phyloP scores from a whole-genome alignment of 495 filamentous ascomycete species.

The Aspergillus nidulans region DNA sequence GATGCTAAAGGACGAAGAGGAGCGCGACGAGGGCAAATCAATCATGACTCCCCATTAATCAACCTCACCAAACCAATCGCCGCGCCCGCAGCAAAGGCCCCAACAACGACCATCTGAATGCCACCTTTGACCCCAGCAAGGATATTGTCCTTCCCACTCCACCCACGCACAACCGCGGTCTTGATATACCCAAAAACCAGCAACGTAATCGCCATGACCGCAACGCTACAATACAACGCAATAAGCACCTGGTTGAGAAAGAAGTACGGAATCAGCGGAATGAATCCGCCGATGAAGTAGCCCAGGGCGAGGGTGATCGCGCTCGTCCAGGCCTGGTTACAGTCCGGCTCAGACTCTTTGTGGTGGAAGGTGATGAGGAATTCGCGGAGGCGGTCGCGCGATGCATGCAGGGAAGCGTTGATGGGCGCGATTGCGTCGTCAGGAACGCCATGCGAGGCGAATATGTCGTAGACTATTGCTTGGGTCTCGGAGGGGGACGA shows the following conservation, averaged over 20 bases:
- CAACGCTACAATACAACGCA: conserved; percentile 65
- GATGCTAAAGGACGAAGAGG: neutral
- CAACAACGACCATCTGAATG: conserved; percentile 61
- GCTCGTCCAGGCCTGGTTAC: conserved; percentile 53
- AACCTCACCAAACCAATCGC: conserved; percentile 57
- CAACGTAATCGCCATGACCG: conserved; percentile 62
- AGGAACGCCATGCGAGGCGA: conserved; percentile 47
- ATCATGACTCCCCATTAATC: conserved; percentile 26
- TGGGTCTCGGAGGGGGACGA: conserved; percentile 35
- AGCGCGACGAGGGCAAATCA: neutral
- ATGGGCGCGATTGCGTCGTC: conserved; percentile 37
- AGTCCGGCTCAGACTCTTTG: conserved; percentile 45
- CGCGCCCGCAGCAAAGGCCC: conserved; percentile 60
- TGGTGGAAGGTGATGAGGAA: conserved; percentile 55
- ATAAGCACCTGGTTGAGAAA: conserved; percentile 50
- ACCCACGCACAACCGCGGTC: conserved; percentile 49
- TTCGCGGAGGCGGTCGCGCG: conserved; percentile 46
- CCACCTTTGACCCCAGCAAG: conserved; percentile 45
- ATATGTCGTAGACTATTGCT: conserved; percentile 45
- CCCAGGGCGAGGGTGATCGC: conserved; percentile 61
- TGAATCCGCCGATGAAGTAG: conserved; percentile 68
- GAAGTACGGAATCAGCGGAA: conserved; percentile 72
- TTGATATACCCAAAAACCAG: conserved; percentile 70
- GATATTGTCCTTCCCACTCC: conserved; percentile 35
- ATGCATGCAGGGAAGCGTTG: conserved; percentile 41